phyloP scores from a whole-genome alignment of 805 yeast species.

The Kodamaea kaohsiungensis region DNA sequence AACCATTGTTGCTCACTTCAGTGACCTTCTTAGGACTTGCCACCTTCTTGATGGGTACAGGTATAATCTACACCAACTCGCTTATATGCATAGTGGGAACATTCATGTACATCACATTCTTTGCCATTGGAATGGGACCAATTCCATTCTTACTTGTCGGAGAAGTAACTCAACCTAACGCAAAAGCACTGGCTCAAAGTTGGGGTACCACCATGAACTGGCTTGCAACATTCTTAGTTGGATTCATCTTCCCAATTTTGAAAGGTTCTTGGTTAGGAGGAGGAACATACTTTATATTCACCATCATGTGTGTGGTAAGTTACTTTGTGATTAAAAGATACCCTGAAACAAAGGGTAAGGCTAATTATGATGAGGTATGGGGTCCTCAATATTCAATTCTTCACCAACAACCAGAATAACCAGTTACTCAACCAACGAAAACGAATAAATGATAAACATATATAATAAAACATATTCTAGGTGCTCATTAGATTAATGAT shows the following conservation, averaged over 20 bases:
- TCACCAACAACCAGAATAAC: not conserved
- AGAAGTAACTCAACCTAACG: conserved; percentile 82
- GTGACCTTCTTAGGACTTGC: conserved; percentile 67
- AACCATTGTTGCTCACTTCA: conserved; percentile 67
- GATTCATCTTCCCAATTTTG: conserved; percentile 76
- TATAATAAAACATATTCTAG: too few species aligned
- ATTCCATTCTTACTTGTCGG: conserved; percentile 88
- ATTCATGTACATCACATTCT: conserved; percentile 73
- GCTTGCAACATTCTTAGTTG: conserved; percentile 84
- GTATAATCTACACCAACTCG: conserved; percentile 54
- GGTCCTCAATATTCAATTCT: conserved; percentile 12
- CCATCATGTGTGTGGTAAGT: conserved; percentile 54
- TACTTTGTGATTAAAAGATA: conserved; percentile 49
- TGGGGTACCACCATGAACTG: conserved; percentile 91
- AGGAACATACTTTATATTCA: conserved; percentile 72
- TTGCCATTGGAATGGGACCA: conserved; percentile 94
- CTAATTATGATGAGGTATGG: conserved; percentile 71
- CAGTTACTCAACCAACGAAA: too few species aligned
- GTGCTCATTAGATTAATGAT: too few species aligned
- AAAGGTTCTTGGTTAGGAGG: conserved; percentile 67
- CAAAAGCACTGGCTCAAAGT: conserved; percentile 86
- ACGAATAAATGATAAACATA: too few species aligned
- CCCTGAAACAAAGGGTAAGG: conserved; percentile 78
- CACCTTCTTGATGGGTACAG: conserved; percentile 63
- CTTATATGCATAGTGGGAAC: conserved; percentile 61